These are phyloP conservation scores for Fusarium keratoplasticum DNA, from an alignment of 2,329 filamentous ascomycete species.

Conservation along the genomic window DNA sequence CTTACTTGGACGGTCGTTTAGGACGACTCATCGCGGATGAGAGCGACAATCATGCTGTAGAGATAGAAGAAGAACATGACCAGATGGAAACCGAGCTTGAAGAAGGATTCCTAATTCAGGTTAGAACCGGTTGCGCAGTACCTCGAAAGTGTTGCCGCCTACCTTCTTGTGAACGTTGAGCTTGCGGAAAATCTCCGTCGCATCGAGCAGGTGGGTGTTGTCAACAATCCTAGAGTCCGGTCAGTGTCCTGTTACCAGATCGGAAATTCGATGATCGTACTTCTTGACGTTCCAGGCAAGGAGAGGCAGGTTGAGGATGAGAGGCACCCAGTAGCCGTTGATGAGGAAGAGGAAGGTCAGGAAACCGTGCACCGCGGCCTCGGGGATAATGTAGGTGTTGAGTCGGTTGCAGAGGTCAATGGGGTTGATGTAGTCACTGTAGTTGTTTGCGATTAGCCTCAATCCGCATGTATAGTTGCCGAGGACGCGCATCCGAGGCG, in stretches of 20 bases:
- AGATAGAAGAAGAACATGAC: constrained; percentile 99
- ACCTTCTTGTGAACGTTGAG: constrained; percentile 99
- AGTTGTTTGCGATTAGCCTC: constrained; percentile 31
- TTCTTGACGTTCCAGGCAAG: constrained; percentile 97
- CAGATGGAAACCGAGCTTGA: constrained; percentile 98
- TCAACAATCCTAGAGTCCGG: constrained; percentile 80
- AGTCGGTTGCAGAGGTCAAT: constrained; percentile 99
- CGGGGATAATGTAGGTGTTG: constrained; percentile 99
- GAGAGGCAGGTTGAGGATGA: constrained; percentile 92
- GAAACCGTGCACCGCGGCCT: constrained; percentile 97
- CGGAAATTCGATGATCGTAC: constrained; percentile 67
- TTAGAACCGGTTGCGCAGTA: constrained; percentile 34
- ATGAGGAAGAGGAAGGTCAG: constrained; percentile 95
- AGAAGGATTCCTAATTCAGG: constrained; percentile 86
- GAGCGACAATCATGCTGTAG: constrained; percentile 97
- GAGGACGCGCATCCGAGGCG: constrained; percentile 27
- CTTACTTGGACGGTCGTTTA: constrained; percentile 59
- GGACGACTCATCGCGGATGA: constrained; percentile 94
- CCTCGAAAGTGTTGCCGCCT: constrained; percentile 24
- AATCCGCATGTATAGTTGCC: constrained; percentile 2
- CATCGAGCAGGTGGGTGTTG: constrained; percentile 96
- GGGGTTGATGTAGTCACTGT: constrained; percentile 98
- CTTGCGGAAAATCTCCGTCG: constrained; percentile 99
- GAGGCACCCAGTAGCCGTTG: constrained; percentile 97
- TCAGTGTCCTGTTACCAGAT: constrained; percentile 32